Evolutionary conservation across 2,329 filamentous ascomycete species (phyloP).

Genomic region (Basipetospora chlamydospora): DNA sequence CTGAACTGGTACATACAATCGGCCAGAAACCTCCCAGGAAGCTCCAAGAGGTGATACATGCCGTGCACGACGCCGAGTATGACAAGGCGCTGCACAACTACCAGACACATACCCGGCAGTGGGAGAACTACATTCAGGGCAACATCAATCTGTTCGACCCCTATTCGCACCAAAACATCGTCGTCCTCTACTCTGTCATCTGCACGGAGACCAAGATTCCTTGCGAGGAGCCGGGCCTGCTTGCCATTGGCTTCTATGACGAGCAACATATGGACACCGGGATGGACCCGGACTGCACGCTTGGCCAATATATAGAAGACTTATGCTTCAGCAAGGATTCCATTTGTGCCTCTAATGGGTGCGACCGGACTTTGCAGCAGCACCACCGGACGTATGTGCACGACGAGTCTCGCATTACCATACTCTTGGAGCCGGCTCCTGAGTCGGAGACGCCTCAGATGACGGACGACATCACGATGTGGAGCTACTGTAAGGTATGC

Average conservation of each 20-base stretch:
- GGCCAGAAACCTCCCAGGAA: conserved; percentile 68
- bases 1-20: conserved; percentile 84
- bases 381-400: conserved; percentile 97
- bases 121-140: conserved; percentile 87
- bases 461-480: conserved; percentile 70
- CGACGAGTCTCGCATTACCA: conserved; percentile 81
- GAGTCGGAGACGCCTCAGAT: conserved; percentile 33
- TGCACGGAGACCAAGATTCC: conserved; percentile 90
- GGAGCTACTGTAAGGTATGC: conserved; percentile 91
- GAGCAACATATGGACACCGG: conserved; percentile 64
- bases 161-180: conserved; percentile 90
- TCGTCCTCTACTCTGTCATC: conserved; percentile 83
- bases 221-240: conserved; percentile 78
- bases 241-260: conserved; percentile 86
- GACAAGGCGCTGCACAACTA: conserved; percentile 91
- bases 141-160: conserved; percentile 87
- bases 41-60: conserved; percentile 84
- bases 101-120: conserved; percentile 83
- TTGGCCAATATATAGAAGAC: conserved; percentile 92
- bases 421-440: conserved; percentile 56
- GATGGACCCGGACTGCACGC: conserved; percentile 73
- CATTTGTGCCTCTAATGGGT: conserved; percentile 71
- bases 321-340: conserved; percentile 62
- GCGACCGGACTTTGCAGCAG: conserved; percentile 76
- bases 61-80: conserved; percentile 92